These are phyloP conservation scores for Fomitopsis betulina DNA, from an alignment of 1,284 basidiomycete genomes.

Conservation along the genomic window DNA sequence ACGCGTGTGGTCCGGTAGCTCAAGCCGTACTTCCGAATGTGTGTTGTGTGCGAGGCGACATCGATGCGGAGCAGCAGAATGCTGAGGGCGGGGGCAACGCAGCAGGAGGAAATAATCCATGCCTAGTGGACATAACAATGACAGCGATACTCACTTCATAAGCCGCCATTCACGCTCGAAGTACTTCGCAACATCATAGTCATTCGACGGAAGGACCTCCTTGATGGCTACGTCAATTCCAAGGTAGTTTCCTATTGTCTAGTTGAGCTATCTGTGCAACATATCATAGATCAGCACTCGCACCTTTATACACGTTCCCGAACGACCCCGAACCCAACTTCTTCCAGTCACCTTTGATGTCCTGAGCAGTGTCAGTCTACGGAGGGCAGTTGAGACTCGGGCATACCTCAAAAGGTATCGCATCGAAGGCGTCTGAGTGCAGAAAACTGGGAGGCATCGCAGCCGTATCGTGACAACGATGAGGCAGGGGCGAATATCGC, in stretches of 20 bases:
- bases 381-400: background rate
- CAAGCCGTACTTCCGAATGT: no score
- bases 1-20: no score
- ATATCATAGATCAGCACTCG: background rate
- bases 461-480: background rate
- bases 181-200: slow-evolving; percentile 95
- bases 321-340: slow-evolving; percentile 89
- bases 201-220: slow-evolving; percentile 85
- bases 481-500: background rate
- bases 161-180: slow-evolving; percentile 97
- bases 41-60: no score
- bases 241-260: slow-evolving; percentile 71
- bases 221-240: slow-evolving; percentile 97
- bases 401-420: slow-evolving; percentile 74
- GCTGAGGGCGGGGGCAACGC: no score
- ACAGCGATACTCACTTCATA: slow-evolving; percentile 60
- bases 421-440: slow-evolving; percentile 69
- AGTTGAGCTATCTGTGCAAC: slow-evolving; percentile 7
- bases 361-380: slow-evolving; percentile 40
- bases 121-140: background rate
- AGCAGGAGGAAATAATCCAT: background rate
- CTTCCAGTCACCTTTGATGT: slow-evolving; percentile 85
- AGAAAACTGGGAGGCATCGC: slow-evolving; percentile 15
- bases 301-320: slow-evolving; percentile 89
- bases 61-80: no score